Base-by-base conservation (phyloP, 805 yeast species). In the Wickerhamiella cacticola region DNA sequence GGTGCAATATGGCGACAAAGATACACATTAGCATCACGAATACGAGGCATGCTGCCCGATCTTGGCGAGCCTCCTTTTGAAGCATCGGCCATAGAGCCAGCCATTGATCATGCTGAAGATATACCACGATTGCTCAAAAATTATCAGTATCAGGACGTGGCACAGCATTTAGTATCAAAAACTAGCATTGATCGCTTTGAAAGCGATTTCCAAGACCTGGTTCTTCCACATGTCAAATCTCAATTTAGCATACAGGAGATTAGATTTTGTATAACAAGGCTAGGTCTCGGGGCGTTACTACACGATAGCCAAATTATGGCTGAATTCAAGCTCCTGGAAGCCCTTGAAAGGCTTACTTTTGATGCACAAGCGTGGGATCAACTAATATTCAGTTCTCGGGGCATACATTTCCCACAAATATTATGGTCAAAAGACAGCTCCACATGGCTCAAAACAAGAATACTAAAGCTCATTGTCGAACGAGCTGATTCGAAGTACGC, bases 401-500 rank as follows among this genome's bases (percentile, higher is more conserved):
- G 40, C 1, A n/a, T 8, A 3, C 52, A 52, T 22, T 55, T 52
- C 29, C 58, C 58, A 10, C 54, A 52, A 31, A 21, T 53, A 2
- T 48, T 55, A 6, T 45, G 45, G 35, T 13, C 38, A 2, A 13
- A 21, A 16, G 9, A n/a, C 9, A 39, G 41, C 5, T 34, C 55
- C 1, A 33, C 21, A 7, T 56, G 59, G 59, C 41, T 55, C 9
- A 46, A 44, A 16, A 23, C 46, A 1, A 49, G 46, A 8, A 8
- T 50, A 15, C 26, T 56, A 34, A 49, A 53, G 24, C 43, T 26
- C 16, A 35, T 53, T 3, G 13, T 33, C 12, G 41, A 35, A 7
- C 22, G 23, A 16, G 41, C 26, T 1, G 48, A 42, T 26, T 19
- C 24, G 1, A 22, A 6, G 10, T 45, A 45, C 13, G 49, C 49